Evolutionary conservation across 163 green algal species (phyloP).

Genomic region (Scenedesmus sp.): DNA sequence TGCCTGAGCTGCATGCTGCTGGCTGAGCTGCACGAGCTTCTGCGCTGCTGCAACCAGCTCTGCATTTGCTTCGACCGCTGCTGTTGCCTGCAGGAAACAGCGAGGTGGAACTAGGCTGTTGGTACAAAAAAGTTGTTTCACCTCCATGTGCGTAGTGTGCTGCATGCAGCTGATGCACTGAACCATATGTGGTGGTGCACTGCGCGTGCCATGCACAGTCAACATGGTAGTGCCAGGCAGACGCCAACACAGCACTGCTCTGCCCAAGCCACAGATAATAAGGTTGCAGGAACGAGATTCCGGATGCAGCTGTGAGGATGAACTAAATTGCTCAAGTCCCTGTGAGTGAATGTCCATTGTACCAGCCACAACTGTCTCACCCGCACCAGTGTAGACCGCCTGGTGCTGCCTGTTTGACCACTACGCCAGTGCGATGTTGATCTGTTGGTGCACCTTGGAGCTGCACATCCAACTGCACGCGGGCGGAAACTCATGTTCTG

Average conservation of each 20-base stretch:
- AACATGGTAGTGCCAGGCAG: neutral
- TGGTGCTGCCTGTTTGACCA: neutral
- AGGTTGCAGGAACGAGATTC: too few species aligned
- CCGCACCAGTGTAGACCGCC: neutral
- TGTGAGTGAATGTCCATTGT: neutral
- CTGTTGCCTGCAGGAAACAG: neutral
- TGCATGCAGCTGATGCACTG: too few species aligned
- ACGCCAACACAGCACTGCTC: too few species aligned
- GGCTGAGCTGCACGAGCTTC: constrained; percentile 3
- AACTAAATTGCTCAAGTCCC: too few species aligned
- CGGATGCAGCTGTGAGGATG: too few species aligned
- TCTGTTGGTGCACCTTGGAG: neutral
- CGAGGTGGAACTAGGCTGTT: neutral
- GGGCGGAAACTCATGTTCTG: neutral
- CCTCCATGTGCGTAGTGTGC: neutral
- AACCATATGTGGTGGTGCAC: neutral
- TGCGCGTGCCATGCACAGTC: neutral
- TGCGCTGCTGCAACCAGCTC: constrained; percentile 10
- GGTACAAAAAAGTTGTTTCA: too few species aligned
- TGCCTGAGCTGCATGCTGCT: neutral
- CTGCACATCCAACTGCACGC: neutral
- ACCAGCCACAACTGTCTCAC: neutral
- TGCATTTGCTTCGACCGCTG: constrained; percentile 13
- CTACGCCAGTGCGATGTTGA: neutral
- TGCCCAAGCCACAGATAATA: too few species aligned